phyloP scores from a whole-genome alignment of 1,284 basidiomycete genomes.

The Psilocybe mexicana region DNA sequence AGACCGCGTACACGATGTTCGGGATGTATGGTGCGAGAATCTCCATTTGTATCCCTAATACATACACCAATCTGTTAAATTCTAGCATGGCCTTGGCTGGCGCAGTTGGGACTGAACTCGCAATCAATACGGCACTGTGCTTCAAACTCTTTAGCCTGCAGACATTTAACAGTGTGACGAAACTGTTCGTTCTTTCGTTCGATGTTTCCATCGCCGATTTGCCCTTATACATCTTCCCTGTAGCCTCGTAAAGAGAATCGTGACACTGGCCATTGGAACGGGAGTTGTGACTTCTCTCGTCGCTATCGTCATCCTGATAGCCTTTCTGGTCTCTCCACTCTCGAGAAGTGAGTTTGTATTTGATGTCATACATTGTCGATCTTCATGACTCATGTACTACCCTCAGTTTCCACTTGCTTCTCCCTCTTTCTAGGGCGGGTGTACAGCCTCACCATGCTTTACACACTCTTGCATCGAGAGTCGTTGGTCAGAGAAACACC shows the following conservation, averaged over 20 bases:
- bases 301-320: slow-evolving; percentile 8
- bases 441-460: slow-evolving; percentile 17
- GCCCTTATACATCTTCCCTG: not conserved
- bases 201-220: not conserved
- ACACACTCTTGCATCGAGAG: slow-evolving; percentile 11
- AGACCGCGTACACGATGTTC: not conserved
- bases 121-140: slow-evolving; percentile 10
- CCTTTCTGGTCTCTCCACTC: slow-evolving; percentile 1
- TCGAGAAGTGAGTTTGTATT: not conserved
- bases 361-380: not conserved
- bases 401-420: slow-evolving; percentile 7
- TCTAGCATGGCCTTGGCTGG: slow-evolving; percentile 7
- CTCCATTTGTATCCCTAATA: not conserved
- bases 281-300: slow-evolving; percentile 7
- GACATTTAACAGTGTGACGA: not conserved
- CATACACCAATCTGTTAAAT: not conserved
- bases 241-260: slow-evolving; percentile 12
- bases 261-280: slow-evolving; percentile 6
- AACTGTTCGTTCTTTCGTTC: not conserved
- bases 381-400: not conserved
- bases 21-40: slow-evolving; percentile 3
- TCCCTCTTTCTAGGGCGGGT: slow-evolving; percentile 13
- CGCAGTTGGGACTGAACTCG: slow-evolving; percentile 7
- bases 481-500: not conserved
- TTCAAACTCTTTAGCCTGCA: slow-evolving; percentile 1